phyloP scores from a whole-genome alignment of 306 rosid genomes.

The Vigna mungo region DNA sequence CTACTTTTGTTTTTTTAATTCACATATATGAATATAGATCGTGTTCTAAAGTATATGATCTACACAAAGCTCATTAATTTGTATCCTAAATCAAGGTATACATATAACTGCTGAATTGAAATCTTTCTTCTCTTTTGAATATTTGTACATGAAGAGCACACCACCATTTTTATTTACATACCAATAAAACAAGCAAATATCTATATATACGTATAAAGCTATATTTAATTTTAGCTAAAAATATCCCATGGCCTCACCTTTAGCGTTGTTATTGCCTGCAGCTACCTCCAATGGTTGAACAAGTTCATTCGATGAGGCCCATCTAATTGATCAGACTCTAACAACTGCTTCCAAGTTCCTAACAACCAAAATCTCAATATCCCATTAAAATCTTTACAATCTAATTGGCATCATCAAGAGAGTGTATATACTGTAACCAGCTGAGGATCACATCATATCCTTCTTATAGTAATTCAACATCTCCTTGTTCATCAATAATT shows the following conservation, averaged over 20 bases:
- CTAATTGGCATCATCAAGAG: constrained; percentile 36
- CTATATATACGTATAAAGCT: constrained; percentile 49
- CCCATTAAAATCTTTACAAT: constrained; percentile 50
- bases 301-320: constrained; percentile 47
- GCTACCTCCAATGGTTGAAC: constrained; percentile 47
- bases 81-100: constrained; percentile 52
- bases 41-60: constrained; percentile 46
- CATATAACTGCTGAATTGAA: constrained; percentile 28
- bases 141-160: constrained; percentile 52
- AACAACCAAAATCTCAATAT: constrained; percentile 55
- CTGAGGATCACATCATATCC: constrained; percentile 23
- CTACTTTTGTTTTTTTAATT: constrained; percentile 7
- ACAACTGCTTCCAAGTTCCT: constrained; percentile 44
- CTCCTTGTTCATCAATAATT: constrained; percentile 27
- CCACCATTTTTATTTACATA: constrained; percentile 53
- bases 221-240: constrained; percentile 49
- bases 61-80: constrained; percentile 35
- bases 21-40: constrained; percentile 11
- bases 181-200: constrained; percentile 49
- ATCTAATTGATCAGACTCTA: constrained; percentile 45
- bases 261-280: constrained; percentile 29
- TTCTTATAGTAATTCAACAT: constrained; percentile 1
- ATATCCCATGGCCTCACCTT: constrained; percentile 63
- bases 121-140: constrained; percentile 37
- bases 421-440: constrained; percentile 10